Conservation (phyloP, 2,329 filamentous ascomycete species). For the Gaeumannomyces sp. region DNA sequence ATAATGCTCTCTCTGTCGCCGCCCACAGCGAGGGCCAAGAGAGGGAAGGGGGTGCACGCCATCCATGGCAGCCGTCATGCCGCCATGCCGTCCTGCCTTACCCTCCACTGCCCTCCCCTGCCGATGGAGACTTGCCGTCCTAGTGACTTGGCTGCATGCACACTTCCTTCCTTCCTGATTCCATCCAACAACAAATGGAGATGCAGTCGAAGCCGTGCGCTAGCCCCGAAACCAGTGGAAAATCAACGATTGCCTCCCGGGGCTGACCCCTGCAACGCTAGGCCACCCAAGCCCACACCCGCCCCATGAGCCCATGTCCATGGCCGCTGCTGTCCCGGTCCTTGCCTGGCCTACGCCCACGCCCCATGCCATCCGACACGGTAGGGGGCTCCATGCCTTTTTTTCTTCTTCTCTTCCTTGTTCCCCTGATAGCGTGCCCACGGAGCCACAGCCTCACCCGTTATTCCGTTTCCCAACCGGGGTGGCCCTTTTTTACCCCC, state of each 20-base stretch:
- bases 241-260: background rate
- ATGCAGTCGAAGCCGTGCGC: background rate
- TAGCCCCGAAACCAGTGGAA: background rate
- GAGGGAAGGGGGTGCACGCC: too few relatives aligned
- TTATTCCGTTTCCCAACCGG: background rate
- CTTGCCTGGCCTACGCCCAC: background rate
- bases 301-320: background rate
- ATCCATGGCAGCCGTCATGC: background rate
- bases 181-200: background rate
- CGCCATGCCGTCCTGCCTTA: background rate
- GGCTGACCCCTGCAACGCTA: background rate
- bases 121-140: background rate
- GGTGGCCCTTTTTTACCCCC: background rate
- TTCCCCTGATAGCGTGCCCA: background rate
- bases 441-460: background rate
- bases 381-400: constrained; percentile 1
- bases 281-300: background rate
- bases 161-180: too few relatives aligned
- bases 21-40: background rate
- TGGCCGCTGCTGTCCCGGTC: background rate
- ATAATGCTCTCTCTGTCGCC: background rate
- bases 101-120: background rate
- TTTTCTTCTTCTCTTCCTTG: background rate
- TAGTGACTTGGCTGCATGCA: too few relatives aligned
- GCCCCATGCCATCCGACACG: background rate